Percentiles rank a stretch among this genome's conserved stretches.
phyloP scores from a whole-genome alignment of 805 yeast species.

The Candida odintsovae region DNA sequence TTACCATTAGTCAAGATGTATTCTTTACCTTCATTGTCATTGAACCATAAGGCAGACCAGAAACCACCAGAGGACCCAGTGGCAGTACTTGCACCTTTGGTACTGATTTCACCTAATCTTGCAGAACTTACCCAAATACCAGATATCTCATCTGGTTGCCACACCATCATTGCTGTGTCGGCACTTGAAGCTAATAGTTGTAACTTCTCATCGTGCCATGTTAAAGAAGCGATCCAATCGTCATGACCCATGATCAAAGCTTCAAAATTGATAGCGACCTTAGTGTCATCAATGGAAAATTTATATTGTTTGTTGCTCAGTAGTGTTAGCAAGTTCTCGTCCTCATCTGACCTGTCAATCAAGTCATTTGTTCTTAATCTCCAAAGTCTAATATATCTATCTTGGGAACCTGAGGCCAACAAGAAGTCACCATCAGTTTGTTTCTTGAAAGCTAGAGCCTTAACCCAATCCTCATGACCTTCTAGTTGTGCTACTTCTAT shows the following conservation, averaged over 20 bases:
- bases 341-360: slow-evolving; percentile 55
- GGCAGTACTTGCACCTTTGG: slow-evolving; percentile 97
- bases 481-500: slow-evolving; percentile 47
- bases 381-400: slow-evolving; percentile 89
- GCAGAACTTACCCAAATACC: slow-evolving; percentile 86
- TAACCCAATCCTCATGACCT: slow-evolving; percentile 98
- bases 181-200: slow-evolving; percentile 81
- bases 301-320: slow-evolving; percentile 71
- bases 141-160: slow-evolving; percentile 83
- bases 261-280: slow-evolving; percentile 70
- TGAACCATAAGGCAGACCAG: slow-evolving; percentile 69
- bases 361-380: slow-evolving; percentile 51
- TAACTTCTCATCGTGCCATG: slow-evolving; percentile 62
- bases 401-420: slow-evolving; percentile 90
- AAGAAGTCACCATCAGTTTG: slow-evolving; percentile 46
- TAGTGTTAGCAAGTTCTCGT: slow-evolving; percentile 42
- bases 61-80: slow-evolving; percentile 88
- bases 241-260: slow-evolving; percentile 97
- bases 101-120: slow-evolving; percentile 85
- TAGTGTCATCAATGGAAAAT: slow-evolving; percentile 35
- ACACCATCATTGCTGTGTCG: slow-evolving; percentile 87
- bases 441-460: slow-evolving; percentile 54
- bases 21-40: slow-evolving; percentile 30
- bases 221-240: slow-evolving; percentile 87
- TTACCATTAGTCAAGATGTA: slow-evolving; percentile 77